Base-by-base conservation (phyloP, 768 basidiomycete species). In the Hypholoma sublateritium region DNA sequence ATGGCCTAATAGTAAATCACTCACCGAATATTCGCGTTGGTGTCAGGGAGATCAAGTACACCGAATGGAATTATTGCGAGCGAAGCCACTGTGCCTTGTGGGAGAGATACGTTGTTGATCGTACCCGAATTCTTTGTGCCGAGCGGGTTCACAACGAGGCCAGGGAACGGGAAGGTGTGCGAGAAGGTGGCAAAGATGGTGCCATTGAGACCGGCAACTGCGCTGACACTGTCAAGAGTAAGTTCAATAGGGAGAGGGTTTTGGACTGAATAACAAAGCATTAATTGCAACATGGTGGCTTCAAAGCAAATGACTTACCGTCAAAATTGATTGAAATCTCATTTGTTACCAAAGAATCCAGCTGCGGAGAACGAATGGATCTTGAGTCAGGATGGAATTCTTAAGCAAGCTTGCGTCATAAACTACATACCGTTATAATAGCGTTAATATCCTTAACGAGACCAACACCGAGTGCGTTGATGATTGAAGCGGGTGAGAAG, bases 181-280 rank as follows among this genome's bases (percentile, higher is more conserved):
- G 79, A 76, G 67, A 88, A 88, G 43, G 75, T 74, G 17, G 87
- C 85, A 61, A 77, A 88, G 34, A 72, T 76, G 36, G 79, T 77
- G 13, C 77, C 80, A 55, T 85, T 77, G 48, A 88, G 68, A 0
- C 80, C 79, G 3, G 79, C 79, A 49, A 77, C 66, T 54, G 73
- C 70, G 50, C 67, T 68, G 19, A 81, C 71, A 52, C 69, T 65
- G 59, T 79, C 74, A 59, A 83, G 71, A 25, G 75, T 78, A 43
- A 82, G 70, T 49, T 80, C 79, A 42, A 80, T 64, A 19, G 75
- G 67, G 50, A 79, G 75, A 2, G 77, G 76, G 67, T 79, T 81
- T 50, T 73, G 65, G 43, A 73, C 77, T 78, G 49, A 22, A 28
- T 51, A 47, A 37, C 4, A 13, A 39, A 42, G 17, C 24, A 22